Percentiles rank a stretch among this genome's conserved stretches.
Evolutionary conservation across 2,329 filamentous ascomycete species (phyloP).

Genomic region (Colletotrichum sp.): DNA sequence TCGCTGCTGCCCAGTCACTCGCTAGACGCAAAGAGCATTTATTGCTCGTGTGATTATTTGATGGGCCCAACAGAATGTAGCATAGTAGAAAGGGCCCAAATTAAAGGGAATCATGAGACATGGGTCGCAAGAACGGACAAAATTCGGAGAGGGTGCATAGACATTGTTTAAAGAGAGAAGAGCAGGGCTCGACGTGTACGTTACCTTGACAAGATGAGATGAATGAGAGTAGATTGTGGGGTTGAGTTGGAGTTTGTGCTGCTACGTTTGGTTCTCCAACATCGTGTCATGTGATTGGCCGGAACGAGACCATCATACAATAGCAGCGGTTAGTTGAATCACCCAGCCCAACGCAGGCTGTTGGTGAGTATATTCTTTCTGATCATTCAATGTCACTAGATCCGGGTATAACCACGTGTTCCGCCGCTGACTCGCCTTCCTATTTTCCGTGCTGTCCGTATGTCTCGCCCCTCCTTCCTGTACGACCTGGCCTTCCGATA

Average conservation of each 20-base stretch:
- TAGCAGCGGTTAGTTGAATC: neutral
- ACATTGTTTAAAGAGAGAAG: neutral
- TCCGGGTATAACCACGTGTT: neutral
- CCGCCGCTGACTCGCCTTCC: neutral
- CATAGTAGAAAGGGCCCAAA: neutral
- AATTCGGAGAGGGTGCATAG: neutral
- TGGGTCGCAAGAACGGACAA: neutral
- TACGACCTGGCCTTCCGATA: neutral
- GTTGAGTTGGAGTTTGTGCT: neutral
- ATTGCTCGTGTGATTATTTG: neutral
- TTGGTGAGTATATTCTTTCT: neutral
- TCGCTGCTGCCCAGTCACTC: neutral
- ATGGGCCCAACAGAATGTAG: neutral
- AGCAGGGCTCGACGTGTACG: neutral
- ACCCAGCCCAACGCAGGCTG: neutral
- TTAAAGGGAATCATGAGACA: neutral
- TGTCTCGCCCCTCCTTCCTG: neutral
- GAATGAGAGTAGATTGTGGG: neutral
- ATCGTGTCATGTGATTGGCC: neutral
- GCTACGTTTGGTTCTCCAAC: neutral
- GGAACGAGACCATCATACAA: neutral
- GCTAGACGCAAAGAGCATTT: neutral
- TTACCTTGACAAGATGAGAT: neutral
- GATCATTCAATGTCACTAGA: neutral
- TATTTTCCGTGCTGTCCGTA: neutral